Base-by-base conservation (phyloP, 202 grass and related monocot species). In the Digitaria exilis region DNA sequence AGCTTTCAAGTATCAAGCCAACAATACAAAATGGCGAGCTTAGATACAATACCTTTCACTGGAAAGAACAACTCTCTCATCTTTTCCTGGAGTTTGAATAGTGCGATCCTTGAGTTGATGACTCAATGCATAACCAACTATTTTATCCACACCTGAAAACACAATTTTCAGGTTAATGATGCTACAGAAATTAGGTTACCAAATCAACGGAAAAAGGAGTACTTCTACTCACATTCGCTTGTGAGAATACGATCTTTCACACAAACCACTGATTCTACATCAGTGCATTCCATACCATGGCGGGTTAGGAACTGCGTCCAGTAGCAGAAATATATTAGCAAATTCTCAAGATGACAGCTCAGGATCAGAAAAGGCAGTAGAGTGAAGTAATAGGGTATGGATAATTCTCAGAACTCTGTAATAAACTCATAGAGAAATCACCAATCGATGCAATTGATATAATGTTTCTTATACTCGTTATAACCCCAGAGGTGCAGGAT, bases 81-180 rank as follows among this genome's bases (percentile, higher is more conserved):
- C 96, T 56, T 87, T 89, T 56, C 52, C 72, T 51, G 81, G 77
- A 80, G 75, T 81, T 76, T 84, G 65, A 52, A 82, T 59, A 21
- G 22, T 89, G 54, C n/a, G 51, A 48, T 90, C 82, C 78, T 86
- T 94, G 60, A 94, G 80, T 64, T 98, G 89, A 92, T 94, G 78
- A 72, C 93, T 89, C 56, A 96, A 88, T 83, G 93, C 89, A 84
- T 96, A 98, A 82, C 96, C 96, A 75, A 98, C 83, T 77, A 98
- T 87, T 88, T 98, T 98, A 82, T 98, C 96, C 28, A 98, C 96
- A 84, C 91, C 96, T 98, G 82, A 87, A 87, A 84, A 86, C 56
- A 82, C 45, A 64, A 63, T 50, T 24, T 72, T 25, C 22, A 75
- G 44, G 54, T 6, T 51, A 63, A 55, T 69, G 15, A 72, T 77